phyloP scores from a whole-genome alignment of 2,329 filamentous ascomycete species.

The Colletotrichum sp. region DNA sequence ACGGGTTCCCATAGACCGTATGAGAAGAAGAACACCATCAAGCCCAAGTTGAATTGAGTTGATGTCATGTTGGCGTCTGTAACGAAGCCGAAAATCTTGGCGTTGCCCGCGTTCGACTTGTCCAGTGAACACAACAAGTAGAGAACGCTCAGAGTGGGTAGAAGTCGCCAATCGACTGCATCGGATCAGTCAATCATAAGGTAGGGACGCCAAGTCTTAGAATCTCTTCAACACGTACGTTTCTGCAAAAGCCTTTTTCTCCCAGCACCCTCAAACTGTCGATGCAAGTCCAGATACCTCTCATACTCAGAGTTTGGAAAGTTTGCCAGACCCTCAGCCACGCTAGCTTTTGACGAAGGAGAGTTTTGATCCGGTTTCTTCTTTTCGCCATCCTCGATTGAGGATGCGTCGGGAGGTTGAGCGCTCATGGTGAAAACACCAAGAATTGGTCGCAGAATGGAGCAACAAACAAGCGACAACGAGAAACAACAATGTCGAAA shows the following conservation, averaged over 20 bases:
- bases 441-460: not conserved
- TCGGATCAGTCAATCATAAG: not conserved
- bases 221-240: not conserved
- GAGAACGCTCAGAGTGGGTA: not conserved
- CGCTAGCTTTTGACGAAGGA: not conserved
- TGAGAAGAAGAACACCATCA: conserved; percentile 45
- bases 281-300: not conserved
- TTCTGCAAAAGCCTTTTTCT: not conserved
- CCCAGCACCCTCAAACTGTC: not conserved
- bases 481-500: not conserved
- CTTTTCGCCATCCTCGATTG: not conserved
- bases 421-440: not conserved
- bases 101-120: not conserved
- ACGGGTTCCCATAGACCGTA: conserved; percentile 27
- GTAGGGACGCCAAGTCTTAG: not conserved
- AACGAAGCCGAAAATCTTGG: conserved; percentile 16
- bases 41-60: conserved; percentile 40
- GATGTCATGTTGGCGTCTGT: not conserved
- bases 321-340: not conserved
- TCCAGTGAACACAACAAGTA: not conserved
- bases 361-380: not conserved
- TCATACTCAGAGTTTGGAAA: not conserved
- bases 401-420: not conserved
- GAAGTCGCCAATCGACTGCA: not conserved
- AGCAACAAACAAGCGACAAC: not conserved